phyloP scores from a whole-genome alignment of 805 yeast species.

The Blastobotrys mokoenaii region DNA sequence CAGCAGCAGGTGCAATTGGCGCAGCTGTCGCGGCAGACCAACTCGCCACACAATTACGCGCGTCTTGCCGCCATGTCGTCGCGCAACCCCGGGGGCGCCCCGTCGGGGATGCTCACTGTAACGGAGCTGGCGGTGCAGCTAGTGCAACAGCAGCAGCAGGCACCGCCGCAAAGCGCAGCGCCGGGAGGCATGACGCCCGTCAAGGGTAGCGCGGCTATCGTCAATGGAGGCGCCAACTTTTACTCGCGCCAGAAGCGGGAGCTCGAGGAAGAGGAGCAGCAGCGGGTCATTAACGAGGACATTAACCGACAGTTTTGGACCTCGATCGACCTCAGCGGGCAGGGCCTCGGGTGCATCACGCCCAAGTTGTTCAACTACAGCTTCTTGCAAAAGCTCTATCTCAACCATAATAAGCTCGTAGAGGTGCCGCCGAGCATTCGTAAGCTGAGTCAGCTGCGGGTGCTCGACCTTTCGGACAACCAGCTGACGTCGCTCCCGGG shows the following conservation, averaged over 20 bases:
- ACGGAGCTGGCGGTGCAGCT: constrained; percentile 32
- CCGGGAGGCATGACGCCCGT: constrained; percentile 22
- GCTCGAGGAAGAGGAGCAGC: constrained; percentile 34
- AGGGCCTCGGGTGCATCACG: constrained; percentile 65
- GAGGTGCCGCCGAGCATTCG: constrained; percentile 60
- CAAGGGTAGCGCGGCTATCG: constrained; percentile 14
- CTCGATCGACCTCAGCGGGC: constrained; percentile 85
- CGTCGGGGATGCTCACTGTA: constrained; percentile 26
- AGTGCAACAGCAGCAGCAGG: constrained; percentile 22
- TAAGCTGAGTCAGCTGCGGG: constrained; percentile 62
- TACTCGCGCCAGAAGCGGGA: constrained; percentile 27
- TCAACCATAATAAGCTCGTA: constrained; percentile 76
- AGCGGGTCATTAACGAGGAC: constrained; percentile 30
- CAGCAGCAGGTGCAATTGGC: constrained; percentile 70
- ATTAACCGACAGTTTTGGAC: constrained; percentile 79
- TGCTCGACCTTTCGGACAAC: constrained; percentile 80
- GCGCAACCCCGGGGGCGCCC: constrained; percentile 33
- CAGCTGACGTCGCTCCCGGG: constrained; percentile 62
- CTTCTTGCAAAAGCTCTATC: constrained; percentile 76
- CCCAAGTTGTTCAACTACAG: constrained; percentile 69
- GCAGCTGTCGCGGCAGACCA: constrained; percentile 59
- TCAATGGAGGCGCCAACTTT: constrained; percentile 13
- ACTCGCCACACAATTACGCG: constrained; percentile 73
- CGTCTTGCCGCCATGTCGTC: constrained; percentile 68
- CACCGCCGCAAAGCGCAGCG: constrained; percentile 7